Evolutionary conservation across 2,329 filamentous ascomycete genomes (phyloP).

Genomic region (Claviceps spartinae): DNA sequence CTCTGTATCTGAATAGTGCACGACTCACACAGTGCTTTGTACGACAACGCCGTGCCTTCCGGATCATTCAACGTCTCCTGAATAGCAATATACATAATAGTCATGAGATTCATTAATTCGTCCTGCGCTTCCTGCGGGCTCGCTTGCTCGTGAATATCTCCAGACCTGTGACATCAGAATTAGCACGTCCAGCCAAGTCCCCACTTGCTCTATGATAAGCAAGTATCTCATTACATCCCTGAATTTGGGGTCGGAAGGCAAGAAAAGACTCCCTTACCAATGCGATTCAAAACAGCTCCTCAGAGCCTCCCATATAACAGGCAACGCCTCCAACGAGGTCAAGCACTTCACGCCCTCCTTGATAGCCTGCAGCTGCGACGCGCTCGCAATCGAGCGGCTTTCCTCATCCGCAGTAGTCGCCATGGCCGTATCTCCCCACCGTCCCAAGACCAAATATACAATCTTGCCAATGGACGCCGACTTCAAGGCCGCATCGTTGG

Average conservation of each 20-base stretch:
- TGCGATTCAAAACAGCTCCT: conserved; percentile 36
- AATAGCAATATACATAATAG: conserved; percentile 46
- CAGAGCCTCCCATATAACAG: conserved; percentile 37
- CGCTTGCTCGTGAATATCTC: conserved; percentile 29
- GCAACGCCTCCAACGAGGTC: conserved; percentile 35
- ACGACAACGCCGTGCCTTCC: conserved; percentile 31
- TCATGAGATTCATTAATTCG: conserved; percentile 49
- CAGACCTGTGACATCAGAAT: conserved; percentile 23
- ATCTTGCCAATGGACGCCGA: conserved; percentile 42
- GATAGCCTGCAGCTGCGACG: conserved; percentile 46
- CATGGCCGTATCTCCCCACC: conserved; percentile 57
- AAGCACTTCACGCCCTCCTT: conserved; percentile 39
- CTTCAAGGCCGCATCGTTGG: conserved; percentile 33
- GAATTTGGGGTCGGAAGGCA: background rate
- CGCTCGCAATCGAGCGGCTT: conserved; percentile 36
- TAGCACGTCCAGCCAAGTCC: too few species aligned
- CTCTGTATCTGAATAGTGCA: background rate
- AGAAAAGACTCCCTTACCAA: conserved; percentile 25
- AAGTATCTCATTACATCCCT: too few species aligned
- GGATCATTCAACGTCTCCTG: conserved; percentile 42
- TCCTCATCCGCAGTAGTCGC: conserved; percentile 25
- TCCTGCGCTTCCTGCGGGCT: conserved; percentile 41
- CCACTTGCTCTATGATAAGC: too few species aligned
- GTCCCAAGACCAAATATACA: conserved; percentile 50
- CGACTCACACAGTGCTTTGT: conserved; percentile 37